Percentiles rank a stretch among this genome's conserved stretches.
Conservation (phyloP, 495 filamentous ascomycete genomes). For the Lasiosphaeria miniovina region DNA sequence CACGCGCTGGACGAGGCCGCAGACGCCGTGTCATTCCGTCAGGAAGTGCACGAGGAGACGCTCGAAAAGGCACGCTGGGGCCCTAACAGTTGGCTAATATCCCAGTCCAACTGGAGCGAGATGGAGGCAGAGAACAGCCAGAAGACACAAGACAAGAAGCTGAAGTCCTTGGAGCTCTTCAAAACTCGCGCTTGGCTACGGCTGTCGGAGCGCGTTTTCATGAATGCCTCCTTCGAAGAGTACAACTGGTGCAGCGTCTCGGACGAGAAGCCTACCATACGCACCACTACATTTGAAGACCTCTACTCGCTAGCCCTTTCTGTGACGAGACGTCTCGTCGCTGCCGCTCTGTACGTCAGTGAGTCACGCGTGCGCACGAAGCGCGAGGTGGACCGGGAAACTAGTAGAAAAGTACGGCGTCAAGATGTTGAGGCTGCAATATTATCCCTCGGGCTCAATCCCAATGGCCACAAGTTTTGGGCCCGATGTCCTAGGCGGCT, state of each 20-base stretch:
- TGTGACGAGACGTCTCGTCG: slow-evolving; percentile 66
- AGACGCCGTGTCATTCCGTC: slow-evolving; percentile 54
- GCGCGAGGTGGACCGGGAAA: slow-evolving; percentile 31
- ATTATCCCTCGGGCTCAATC: slow-evolving; percentile 50
- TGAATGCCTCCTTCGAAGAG: slow-evolving; percentile 65
- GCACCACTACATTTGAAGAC: slow-evolving; percentile 65
- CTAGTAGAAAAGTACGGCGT: slow-evolving; percentile 41
- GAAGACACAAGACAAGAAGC: slow-evolving; percentile 42
- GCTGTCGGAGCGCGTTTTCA: slow-evolving; percentile 67
- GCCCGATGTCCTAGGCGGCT: slow-evolving; percentile 56
- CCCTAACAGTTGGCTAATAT: slow-evolving; percentile 15
- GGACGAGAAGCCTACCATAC: slow-evolving; percentile 59
- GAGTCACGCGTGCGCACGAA: slow-evolving; percentile 50
- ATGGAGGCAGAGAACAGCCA: slow-evolving; percentile 28
- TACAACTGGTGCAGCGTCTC: slow-evolving; percentile 62
- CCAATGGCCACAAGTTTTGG: slow-evolving; percentile 55
- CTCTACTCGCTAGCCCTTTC: slow-evolving; percentile 66
- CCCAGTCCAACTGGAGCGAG: slow-evolving; percentile 22
- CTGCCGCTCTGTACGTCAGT: slow-evolving; percentile 63
- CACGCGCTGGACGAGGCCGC: slow-evolving; percentile 65
- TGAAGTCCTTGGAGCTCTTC: slow-evolving; percentile 51
- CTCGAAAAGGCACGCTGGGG: slow-evolving; percentile 54
- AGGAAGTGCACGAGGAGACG: slow-evolving; percentile 54
- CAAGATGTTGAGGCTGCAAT: slow-evolving; percentile 67
- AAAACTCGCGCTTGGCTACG: slow-evolving; percentile 57